Conservation (phyloP, 2,329 filamentous ascomycete genomes). For the Pseudogymnoascus sp. region DNA sequence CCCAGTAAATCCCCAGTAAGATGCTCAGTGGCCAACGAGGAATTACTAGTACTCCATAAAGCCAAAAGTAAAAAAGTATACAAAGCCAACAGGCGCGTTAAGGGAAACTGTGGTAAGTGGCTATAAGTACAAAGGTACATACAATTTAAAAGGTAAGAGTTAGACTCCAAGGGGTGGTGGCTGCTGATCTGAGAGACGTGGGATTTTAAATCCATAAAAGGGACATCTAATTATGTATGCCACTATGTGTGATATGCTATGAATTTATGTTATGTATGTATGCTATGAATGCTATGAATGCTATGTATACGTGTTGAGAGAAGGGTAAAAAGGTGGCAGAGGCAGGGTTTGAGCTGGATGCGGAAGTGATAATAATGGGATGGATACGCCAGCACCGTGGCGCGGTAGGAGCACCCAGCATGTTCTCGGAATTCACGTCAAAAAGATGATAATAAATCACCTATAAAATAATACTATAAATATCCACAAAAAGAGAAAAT, state of each 20-base stretch:
- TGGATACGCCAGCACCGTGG: neutral
- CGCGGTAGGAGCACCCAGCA: neutral
- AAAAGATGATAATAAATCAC: neutral
- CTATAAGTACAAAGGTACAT: conserved; percentile 6
- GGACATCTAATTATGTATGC: neutral
- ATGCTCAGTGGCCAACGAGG: neutral
- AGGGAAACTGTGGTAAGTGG: conserved; percentile 2
- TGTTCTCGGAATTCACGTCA: neutral
- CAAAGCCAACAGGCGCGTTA: neutral
- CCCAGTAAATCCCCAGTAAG: neutral
- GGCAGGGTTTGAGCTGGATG: conserved; percentile 1
- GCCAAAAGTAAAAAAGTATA: neutral
- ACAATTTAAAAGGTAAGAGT: conserved; percentile 7
- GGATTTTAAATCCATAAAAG: neutral
- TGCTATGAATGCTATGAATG: neutral
- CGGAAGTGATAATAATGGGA: conserved; percentile 8
- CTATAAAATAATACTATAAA: conserved; percentile 4
- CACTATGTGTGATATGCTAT: neutral
- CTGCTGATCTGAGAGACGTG: conserved; percentile 2
- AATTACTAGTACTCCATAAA: too few relatives aligned
- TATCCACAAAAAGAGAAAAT: neutral
- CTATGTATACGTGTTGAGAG: neutral
- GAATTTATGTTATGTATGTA: neutral
- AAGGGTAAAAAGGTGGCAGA: neutral
- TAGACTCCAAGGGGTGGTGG: neutral